Conservation (phyloP, 768 basidiomycete species). For the Serendipita sp. region DNA sequence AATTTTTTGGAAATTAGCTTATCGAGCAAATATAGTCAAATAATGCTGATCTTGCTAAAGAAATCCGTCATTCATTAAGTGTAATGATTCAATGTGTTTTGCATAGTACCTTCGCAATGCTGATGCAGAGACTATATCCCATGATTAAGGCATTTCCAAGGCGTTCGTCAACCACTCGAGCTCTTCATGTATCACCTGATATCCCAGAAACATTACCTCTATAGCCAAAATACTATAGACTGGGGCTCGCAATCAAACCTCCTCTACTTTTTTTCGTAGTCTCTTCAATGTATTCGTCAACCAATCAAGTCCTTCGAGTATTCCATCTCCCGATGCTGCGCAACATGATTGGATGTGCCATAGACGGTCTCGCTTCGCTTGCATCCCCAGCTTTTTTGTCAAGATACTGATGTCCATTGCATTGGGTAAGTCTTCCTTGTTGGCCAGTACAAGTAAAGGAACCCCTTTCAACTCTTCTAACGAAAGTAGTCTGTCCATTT, state of each 20-base stretch:
- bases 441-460: constrained; percentile 23
- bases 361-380: neutral
- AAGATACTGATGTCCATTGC: neutral
- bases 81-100: no score
- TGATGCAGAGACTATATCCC: no score
- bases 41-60: no score
- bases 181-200: constrained; percentile 87
- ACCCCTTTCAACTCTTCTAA: constrained; percentile 26
- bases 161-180: constrained; percentile 69
- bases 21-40: no score
- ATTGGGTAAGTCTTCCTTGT: constrained; percentile 5
- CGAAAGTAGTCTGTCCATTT: constrained; percentile 28
- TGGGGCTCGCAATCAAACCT: no score
- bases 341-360: constrained; percentile 18
- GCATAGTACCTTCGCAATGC: no score
- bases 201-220: no score
- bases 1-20: no score
- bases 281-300: constrained; percentile 25
- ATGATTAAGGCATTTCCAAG: neutral
- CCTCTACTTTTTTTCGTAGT: neutral
- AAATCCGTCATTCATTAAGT: no score
- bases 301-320: constrained; percentile 98
- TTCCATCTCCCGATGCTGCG: constrained; percentile 94
- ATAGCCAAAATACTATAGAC: no score
- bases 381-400: neutral